Evolutionary conservation across 345 rosid species (phyloP).

Genomic region (Lenwebbia sp.): DNA sequence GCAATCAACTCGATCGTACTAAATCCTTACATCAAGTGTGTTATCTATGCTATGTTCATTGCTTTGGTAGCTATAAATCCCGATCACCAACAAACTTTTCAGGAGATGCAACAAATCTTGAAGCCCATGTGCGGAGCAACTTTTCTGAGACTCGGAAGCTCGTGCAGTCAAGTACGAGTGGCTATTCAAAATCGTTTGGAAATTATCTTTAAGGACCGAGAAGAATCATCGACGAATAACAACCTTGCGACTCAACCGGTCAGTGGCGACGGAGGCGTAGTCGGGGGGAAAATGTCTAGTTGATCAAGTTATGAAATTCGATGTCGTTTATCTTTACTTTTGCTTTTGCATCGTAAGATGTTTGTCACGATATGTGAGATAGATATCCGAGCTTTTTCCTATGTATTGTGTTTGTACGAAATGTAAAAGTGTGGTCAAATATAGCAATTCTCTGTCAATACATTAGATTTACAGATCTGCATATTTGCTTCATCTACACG

Average conservation of each 20-base stretch:
- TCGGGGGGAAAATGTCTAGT: no score
- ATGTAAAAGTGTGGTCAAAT: background rate
- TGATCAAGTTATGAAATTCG: background rate
- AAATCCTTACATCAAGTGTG: background rate
- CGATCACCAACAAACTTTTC: fast-evolving
- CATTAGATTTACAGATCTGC: background rate
- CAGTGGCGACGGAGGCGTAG: no score
- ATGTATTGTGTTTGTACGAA: background rate
- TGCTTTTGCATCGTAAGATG: fast-evolving
- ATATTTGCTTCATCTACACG: background rate
- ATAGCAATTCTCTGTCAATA: background rate
- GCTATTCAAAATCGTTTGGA: background rate
- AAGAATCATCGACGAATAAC: no score
- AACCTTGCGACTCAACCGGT: no score
- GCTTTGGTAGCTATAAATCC: background rate
- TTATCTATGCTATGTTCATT: background rate
- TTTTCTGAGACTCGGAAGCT: background rate
- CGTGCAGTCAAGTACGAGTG: background rate
- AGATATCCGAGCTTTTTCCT: background rate
- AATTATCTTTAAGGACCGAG: no score
- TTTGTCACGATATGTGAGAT: background rate
- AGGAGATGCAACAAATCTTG: background rate
- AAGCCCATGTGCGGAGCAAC: fast-evolving
- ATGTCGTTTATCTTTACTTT: background rate
- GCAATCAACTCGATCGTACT: fast-evolving